Percentiles rank a stretch among this genome's conserved stretches.
Conservation (phyloP, 1,284 basidiomycete genomes). For the Sanghuangporus sanghuang region DNA sequence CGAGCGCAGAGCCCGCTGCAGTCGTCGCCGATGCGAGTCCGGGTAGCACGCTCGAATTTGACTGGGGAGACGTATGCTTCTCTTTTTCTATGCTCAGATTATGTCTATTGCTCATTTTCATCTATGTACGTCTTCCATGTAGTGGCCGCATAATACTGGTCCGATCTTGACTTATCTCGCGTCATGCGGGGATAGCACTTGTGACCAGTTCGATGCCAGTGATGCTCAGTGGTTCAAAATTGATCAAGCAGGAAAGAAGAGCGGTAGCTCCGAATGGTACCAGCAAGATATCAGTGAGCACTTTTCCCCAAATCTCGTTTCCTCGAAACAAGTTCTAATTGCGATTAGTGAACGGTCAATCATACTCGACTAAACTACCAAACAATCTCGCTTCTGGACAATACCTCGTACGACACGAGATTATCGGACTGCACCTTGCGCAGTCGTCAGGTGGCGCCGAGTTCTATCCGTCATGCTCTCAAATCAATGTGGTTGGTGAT, state of each 20-base stretch:
- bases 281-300: constrained; percentile 33
- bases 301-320: background rate
- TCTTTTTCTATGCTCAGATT: background rate
- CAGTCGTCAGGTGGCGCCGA: constrained; percentile 48
- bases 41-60: constrained; percentile 52
- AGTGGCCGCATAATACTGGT: constrained; percentile 73
- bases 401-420: constrained; percentile 69
- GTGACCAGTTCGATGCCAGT: constrained; percentile 53
- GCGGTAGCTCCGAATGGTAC: constrained; percentile 31
- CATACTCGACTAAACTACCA: constrained; percentile 49
- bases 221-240: constrained; percentile 71
- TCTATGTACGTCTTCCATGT: background rate
- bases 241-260: constrained; percentile 37
- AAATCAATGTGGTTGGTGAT: constrained; percentile 50
- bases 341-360: constrained; percentile 28
- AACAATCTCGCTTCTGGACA: constrained; percentile 49
- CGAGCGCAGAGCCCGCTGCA: constrained; percentile 44
- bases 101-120: constrained; percentile 3
- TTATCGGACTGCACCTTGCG: constrained; percentile 65
- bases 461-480: constrained; percentile 69
- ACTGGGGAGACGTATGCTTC: constrained; percentile 42
- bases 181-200: constrained; percentile 49
- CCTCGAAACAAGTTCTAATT: background rate
- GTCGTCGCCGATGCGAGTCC: constrained; percentile 56
- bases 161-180: constrained; percentile 72